These are phyloP conservation scores for Boletellus ananas DNA, from an alignment of 768 basidiomycete genomes.

Conservation along the genomic window DNA sequence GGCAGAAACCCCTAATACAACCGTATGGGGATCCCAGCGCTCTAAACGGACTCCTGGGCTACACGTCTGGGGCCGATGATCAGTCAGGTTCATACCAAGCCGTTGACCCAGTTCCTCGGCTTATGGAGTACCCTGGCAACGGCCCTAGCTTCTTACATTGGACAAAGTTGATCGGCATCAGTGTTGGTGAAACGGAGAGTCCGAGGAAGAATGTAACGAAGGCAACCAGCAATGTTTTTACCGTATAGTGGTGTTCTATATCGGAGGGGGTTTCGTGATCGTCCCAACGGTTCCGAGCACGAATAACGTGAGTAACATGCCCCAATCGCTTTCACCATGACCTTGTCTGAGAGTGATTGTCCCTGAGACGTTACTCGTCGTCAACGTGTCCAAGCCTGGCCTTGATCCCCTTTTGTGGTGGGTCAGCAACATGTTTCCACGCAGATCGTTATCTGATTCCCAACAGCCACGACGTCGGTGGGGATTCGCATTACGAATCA, in stretches of 20 bases:
- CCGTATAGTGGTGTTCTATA: conserved; percentile 30
- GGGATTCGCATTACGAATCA: conserved; percentile 46
- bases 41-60: conserved; percentile 18
- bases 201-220: conserved; percentile 41
- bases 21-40: conserved; percentile 43
- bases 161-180: conserved; percentile 38
- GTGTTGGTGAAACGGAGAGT: conserved; percentile 37
- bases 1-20: conserved; percentile 47
- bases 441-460: conserved; percentile 7
- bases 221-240: conserved; percentile 41
- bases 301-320: conserved; percentile 28
- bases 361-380: conserved; percentile 26
- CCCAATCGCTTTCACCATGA: conserved; percentile 11
- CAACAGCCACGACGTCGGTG: conserved; percentile 35
- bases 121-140: conserved; percentile 31
- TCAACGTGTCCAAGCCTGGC: conserved; percentile 26
- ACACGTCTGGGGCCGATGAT: conserved; percentile 11
- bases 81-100: conserved; percentile 34
- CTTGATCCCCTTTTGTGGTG: conserved; percentile 40
- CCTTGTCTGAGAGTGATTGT: conserved; percentile 5
- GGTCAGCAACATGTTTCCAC: conserved; percentile 30
- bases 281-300: conserved; percentile 39
- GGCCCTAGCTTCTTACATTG: conserved; percentile 34
- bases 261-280: conserved; percentile 38
- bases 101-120: conserved; percentile 32